phyloP scores from a whole-genome alignment of 108 stramenopile species.

The Schizochytrium sp. region DNA sequence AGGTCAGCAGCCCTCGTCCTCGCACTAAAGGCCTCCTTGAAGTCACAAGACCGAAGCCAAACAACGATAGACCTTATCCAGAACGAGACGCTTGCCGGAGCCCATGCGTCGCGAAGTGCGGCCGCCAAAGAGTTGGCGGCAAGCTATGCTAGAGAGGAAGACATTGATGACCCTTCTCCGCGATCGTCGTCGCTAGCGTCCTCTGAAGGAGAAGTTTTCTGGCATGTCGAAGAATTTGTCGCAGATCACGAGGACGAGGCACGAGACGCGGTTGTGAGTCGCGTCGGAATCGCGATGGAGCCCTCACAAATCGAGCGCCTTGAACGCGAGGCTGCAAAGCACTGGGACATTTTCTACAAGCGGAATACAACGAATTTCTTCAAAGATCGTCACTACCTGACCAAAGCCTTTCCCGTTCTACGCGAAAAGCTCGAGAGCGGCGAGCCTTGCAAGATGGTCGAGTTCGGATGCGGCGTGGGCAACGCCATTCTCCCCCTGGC shows the following conservation, averaged over 20 bases:
- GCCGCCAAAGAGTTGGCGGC: not conserved
- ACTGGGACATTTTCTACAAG: constrained; percentile 37
- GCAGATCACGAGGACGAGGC: not conserved
- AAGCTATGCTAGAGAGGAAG: not conserved
- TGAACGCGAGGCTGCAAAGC: not conserved
- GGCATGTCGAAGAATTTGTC: not conserved
- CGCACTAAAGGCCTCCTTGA: too few species aligned
- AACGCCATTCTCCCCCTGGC: constrained; percentile 29
- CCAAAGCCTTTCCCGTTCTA: constrained; percentile 17
- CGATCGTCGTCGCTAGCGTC: not conserved
- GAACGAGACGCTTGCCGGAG: not conserved
- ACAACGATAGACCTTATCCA: not conserved
- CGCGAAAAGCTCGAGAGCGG: not conserved
- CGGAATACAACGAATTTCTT: constrained; percentile 32
- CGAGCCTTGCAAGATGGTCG: constrained; percentile 9
- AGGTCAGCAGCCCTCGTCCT: too few species aligned
- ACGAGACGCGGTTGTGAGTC: not conserved
- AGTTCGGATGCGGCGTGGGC: constrained; percentile 38
- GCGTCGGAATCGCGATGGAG: not conserved
- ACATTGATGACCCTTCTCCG: not conserved
- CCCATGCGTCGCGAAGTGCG: not conserved
- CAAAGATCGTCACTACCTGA: constrained; percentile 37
- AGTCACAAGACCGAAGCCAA: too few species aligned
- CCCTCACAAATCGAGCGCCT: not conserved
- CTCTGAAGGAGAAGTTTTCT: not conserved